phyloP scores from a whole-genome alignment of 176 grass and related monocot species.

The Oropetium thomaeum region DNA sequence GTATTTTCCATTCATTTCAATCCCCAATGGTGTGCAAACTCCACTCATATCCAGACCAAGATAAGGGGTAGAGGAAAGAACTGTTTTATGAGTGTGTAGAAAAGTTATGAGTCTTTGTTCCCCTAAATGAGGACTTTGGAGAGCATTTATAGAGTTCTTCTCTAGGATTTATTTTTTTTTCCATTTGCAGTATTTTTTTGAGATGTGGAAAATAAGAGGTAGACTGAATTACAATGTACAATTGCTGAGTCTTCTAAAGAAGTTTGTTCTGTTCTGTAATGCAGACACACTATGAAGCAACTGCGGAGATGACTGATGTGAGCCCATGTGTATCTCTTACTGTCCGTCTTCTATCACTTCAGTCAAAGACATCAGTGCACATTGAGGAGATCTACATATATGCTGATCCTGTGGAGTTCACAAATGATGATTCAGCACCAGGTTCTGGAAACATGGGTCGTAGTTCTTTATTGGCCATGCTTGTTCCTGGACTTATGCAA shows the following conservation, averaged over 20 bases:
- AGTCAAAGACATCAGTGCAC: slow-evolving; percentile 74
- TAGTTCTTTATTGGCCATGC: slow-evolving; percentile 82
- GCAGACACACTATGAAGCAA: slow-evolving; percentile 90
- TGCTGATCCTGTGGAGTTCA: slow-evolving; percentile 62
- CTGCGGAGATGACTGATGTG: slow-evolving; percentile 87
- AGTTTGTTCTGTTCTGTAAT: slow-evolving; percentile 30
- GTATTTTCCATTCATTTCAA: not conserved
- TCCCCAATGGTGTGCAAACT: not conserved
- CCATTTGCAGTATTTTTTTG: not conserved
- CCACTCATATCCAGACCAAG: too few relatives aligned
- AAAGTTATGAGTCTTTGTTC: not conserved
- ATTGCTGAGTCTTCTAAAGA: not conserved
- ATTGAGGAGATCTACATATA: slow-evolving; percentile 90
- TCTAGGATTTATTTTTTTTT: not conserved
- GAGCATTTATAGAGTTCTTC: not conserved
- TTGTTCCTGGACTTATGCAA: slow-evolving; percentile 76
- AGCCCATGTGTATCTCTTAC: slow-evolving; percentile 71
- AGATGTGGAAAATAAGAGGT: not conserved
- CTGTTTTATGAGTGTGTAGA: not conserved
- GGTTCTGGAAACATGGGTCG: slow-evolving; percentile 43
- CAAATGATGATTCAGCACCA: slow-evolving; percentile 34
- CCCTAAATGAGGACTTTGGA: not conserved
- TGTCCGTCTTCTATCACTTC: slow-evolving; percentile 77
- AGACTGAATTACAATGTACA: not conserved
- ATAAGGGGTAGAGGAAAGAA: too few relatives aligned